These are phyloP conservation scores for Ophiostoma piceae DNA, from an alignment of 2,329 filamentous ascomycete species.

Conservation along the genomic window DNA sequence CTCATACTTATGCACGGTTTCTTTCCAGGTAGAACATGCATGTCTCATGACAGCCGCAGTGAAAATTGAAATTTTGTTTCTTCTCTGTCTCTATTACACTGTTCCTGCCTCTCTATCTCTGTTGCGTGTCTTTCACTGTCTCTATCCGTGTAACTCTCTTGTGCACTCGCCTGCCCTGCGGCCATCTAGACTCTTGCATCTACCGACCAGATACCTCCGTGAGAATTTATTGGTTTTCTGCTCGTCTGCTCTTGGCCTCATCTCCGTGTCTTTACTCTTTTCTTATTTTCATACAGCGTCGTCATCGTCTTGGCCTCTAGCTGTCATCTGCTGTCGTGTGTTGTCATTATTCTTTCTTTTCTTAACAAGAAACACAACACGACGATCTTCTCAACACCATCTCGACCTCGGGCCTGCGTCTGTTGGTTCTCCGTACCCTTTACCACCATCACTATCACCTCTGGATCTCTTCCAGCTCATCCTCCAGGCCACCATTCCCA, in stretches of 20 bases:
- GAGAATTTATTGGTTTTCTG: neutral
- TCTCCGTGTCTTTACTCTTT: neutral
- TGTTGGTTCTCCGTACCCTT: neutral
- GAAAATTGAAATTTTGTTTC: neutral
- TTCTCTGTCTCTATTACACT: neutral
- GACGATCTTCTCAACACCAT: neutral
- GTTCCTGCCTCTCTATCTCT: neutral
- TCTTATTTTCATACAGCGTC: neutral
- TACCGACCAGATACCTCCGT: neutral
- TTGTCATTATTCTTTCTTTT: neutral
- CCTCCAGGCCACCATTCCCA: neutral
- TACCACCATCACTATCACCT: neutral
- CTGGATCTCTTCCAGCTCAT: neutral
- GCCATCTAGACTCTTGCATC: neutral
- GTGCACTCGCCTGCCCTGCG: neutral
- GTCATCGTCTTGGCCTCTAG: neutral
- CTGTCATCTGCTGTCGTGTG: neutral
- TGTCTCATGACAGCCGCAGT: constrained; percentile 5
- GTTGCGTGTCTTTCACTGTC: neutral
- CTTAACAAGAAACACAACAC: neutral
- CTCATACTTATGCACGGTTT: neutral
- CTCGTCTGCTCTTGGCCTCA: neutral
- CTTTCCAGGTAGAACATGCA: constrained; percentile 10
- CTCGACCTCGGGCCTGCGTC: neutral
- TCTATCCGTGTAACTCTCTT: neutral